A percentile compares a stretch with the other conserved stretches of the same genome.
These are phyloP conservation scores for Spiraea crenata DNA, from an alignment of 331 rosid genomes.

Conservation along the genomic window DNA sequence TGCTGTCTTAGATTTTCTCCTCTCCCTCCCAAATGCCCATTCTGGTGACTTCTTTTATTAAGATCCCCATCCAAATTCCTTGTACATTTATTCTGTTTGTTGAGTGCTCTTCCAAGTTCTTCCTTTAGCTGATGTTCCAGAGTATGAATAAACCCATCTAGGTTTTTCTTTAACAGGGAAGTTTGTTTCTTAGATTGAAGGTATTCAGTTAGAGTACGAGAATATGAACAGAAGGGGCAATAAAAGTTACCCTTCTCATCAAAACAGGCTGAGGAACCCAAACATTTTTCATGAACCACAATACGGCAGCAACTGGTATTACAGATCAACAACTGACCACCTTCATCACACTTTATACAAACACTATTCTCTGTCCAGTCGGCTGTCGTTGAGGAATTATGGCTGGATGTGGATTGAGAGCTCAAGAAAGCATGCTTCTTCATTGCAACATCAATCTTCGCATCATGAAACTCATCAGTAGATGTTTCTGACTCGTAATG, in stretches of 20 bases:
- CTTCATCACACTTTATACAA: conserved; percentile 61
- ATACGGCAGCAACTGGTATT: conserved; percentile 49
- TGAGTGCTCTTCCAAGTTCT: conserved; percentile 18
- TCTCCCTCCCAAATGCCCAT: conserved; percentile 25
- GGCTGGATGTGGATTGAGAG: conserved; percentile 32
- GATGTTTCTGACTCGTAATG: conserved; percentile 34
- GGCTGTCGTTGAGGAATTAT: conserved; percentile 28
- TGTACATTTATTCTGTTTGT: conserved; percentile 25
- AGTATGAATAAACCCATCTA: conserved; percentile 38
- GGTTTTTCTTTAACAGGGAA: conserved; percentile 49
- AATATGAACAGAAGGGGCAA: conserved; percentile 77
- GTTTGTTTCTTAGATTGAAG: conserved; percentile 55
- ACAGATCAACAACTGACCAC: conserved; percentile 56
- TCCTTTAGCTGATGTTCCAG: conserved; percentile 23
- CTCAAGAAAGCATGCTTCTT: conserved; percentile 42
- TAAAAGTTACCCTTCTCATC: conserved; percentile 40
- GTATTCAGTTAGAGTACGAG: conserved; percentile 51
- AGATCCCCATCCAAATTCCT: conserved; percentile 26
- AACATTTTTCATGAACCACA: conserved; percentile 58
- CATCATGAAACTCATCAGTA: conserved; percentile 37
- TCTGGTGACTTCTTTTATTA: conserved; percentile 21
- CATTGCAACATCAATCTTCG: conserved; percentile 35
- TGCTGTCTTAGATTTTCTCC: conserved; percentile 30
- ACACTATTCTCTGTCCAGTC: conserved; percentile 26
- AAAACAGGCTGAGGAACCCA: conserved; percentile 38